A percentile compares a stretch with the other conserved stretches of the same genome.
These are phyloP conservation scores for Leucosporidium yakuticum DNA, from an alignment of 768 basidiomycete genomes.

Conservation along the genomic window DNA sequence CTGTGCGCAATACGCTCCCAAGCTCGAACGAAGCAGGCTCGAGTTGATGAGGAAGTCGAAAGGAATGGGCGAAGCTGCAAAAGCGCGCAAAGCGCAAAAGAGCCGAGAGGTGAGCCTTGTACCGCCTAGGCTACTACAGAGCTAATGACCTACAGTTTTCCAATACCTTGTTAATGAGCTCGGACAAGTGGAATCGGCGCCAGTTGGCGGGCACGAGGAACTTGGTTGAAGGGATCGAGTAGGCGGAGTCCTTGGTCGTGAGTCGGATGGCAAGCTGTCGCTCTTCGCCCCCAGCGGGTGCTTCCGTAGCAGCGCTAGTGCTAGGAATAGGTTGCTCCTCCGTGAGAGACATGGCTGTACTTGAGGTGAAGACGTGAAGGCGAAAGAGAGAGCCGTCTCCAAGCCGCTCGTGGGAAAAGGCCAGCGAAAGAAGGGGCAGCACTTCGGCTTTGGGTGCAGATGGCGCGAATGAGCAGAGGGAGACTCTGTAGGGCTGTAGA, in stretches of 20 bases:
- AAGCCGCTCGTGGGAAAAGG: too few relatives aligned
- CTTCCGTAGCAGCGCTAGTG: background rate
- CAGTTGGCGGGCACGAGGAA: constrained; percentile 87
- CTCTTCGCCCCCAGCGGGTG: constrained; percentile 11
- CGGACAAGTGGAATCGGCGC: constrained; percentile 93
- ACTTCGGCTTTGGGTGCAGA: too few relatives aligned
- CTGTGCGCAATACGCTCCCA: constrained; percentile 54
- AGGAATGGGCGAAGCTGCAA: constrained; percentile 56
- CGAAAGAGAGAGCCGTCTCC: too few relatives aligned
- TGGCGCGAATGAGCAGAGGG: too few relatives aligned
- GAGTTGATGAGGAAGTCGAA: constrained; percentile 77
- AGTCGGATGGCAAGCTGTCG: constrained; percentile 43
- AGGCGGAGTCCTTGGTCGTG: constrained; percentile 65
- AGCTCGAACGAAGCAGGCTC: constrained; percentile 57
- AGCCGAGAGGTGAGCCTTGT: background rate
- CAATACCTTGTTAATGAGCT: constrained; percentile 91
- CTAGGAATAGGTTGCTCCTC: too few relatives aligned
- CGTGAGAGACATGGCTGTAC: too few relatives aligned
- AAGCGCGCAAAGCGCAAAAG: background rate
- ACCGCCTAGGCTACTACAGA: background rate
- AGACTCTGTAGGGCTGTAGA: too few relatives aligned
- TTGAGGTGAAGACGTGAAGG: too few relatives aligned
- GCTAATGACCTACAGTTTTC: constrained; percentile 31
- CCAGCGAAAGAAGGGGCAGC: too few relatives aligned
- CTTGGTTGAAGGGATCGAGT: constrained; percentile 75